Percentiles rank a stretch among this genome's conserved stretches.
These are phyloP conservation scores for Cyclostephanos tholiformis DNA, from an alignment of 108 stramenopile species.

Conservation along the genomic window DNA sequence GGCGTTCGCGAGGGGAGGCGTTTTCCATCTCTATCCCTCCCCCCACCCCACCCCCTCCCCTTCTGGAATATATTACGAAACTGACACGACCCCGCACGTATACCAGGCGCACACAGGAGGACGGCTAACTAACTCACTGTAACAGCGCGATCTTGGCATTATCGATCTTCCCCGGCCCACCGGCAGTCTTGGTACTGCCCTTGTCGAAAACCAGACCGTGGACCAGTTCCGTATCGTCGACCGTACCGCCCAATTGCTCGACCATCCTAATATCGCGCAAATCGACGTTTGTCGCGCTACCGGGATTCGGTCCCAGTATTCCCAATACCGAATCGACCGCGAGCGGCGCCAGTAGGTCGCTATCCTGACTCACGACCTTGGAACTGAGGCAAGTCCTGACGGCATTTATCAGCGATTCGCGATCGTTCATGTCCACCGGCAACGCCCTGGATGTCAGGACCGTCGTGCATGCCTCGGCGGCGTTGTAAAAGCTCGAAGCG, in stretches of 20 bases:
- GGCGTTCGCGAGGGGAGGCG: too few relatives aligned
- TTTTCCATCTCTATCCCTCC: background rate
- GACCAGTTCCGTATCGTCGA: conserved; percentile 99
- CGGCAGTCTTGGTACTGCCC: conserved; percentile 91
- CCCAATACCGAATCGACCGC: conserved; percentile 97
- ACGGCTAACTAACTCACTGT: conserved; percentile 51
- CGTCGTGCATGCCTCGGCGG: conserved; percentile 69
- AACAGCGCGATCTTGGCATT: conserved; percentile 97
- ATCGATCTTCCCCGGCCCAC: conserved; percentile 88
- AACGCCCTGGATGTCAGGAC: conserved; percentile 62
- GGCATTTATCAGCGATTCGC: conserved; percentile 85
- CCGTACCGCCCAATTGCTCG: conserved; percentile 97
- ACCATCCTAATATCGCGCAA: conserved; percentile 96
- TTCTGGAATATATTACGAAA: too few relatives aligned
- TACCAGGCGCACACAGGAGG: background rate
- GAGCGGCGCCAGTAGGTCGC: conserved; percentile 96
- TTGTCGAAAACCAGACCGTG: conserved; percentile 94
- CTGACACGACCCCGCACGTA: background rate
- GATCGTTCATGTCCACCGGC: conserved; percentile 88
- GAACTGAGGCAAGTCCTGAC: conserved; percentile 94
- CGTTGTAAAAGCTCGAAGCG: conserved; percentile 86
- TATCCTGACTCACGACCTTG: conserved; percentile 96
- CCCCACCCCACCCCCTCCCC: background rate
- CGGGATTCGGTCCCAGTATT: conserved; percentile 70
- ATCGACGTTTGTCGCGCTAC: conserved; percentile 89